These are phyloP conservation scores for Entomortierella chlamydospora DNA, from an alignment of 192 early-diverging fungal genomes.

Conservation along the genomic window DNA sequence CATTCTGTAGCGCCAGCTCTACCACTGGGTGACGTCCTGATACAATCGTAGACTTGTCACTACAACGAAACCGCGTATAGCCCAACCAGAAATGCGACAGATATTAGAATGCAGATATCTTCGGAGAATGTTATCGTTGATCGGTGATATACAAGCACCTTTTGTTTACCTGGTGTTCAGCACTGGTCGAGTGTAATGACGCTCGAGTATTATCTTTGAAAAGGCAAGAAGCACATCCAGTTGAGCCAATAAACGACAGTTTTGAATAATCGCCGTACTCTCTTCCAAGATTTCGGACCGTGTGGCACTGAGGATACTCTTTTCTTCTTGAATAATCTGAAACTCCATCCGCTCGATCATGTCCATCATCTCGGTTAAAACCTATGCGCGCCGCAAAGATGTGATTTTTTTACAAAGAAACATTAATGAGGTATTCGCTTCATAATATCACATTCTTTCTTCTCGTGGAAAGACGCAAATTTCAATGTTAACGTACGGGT, in stretches of 20 bases:
- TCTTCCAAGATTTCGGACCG: slow-evolving; percentile 60
- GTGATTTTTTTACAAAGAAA: no score
- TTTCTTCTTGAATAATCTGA: slow-evolving; percentile 45
- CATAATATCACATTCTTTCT: no score
- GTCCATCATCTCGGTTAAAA: slow-evolving; percentile 28
- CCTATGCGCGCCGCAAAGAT: not conserved
- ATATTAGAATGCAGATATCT: no score
- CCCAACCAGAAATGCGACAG: not conserved
- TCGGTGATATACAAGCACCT: no score
- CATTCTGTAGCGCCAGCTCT: slow-evolving; percentile 61
- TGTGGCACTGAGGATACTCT: slow-evolving; percentile 32
- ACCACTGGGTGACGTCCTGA: slow-evolving; percentile 73
- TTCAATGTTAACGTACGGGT: slow-evolving; percentile 17
- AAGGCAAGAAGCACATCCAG: slow-evolving; percentile 76
- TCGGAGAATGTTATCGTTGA: no score
- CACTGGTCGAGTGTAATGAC: slow-evolving; percentile 67
- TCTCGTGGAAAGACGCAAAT: no score
- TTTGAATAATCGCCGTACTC: slow-evolving; percentile 66
- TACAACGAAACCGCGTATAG: not conserved
- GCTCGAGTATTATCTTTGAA: slow-evolving; percentile 63
- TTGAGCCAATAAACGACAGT: slow-evolving; percentile 71
- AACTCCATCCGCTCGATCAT: slow-evolving; percentile 37
- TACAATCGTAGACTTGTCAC: slow-evolving; percentile 26
- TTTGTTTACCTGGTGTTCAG: slow-evolving; percentile 44
- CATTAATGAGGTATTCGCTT: no score